Base-by-base conservation (phyloP, 257 asterid genomes). In the Linderniella brevidens region DNA sequence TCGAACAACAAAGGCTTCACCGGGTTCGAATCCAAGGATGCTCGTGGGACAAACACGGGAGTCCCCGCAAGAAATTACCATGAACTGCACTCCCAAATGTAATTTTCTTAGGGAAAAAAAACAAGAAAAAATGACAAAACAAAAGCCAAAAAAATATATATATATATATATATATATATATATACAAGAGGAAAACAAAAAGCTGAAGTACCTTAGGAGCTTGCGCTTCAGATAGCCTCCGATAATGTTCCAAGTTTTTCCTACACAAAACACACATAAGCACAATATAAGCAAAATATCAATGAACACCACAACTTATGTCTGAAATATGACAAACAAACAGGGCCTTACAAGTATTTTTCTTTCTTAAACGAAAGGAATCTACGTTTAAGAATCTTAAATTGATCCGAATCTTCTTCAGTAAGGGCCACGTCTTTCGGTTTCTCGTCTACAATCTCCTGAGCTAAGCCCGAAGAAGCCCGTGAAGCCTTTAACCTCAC, bases 1-100 rank as follows among this genome's bases (percentile, higher is more conserved):
- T 13, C 98, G 92, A 15, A 85, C 67, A 41, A 74, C 66, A 68
- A 88, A 88, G 14, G 98, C 98, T 52, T 88, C 98, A 55, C 96
- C 98, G 3, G 98, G 96, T 65, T 88, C 79, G 66, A 88, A 73
- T 46, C 98, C 98, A 17, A 88, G 73, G 48, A 88, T 67, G 72
- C 67, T 88, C 7, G 98, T 74, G 25, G 96, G 98, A 64, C 98
- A 88, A 56, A 88, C 98, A 46, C 96, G 69, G 4, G 98, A 88
- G 68, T 88, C 96, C 61, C 87, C 98, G 77, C 98, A 88, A 54
- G 98, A 80, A 68, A 88, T 71, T 73, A 88, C 96, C 98, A 88
- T 76, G 64, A 88, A 88, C 96, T 88, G 86, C 64, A 64, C 72
- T 51, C 46, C 58, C 55, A 59, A 50, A 63, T 44, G 62, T 78